Percentiles rank a stretch among this genome's conserved stretches.
Conservation (phyloP, 176 grass and related monocot genomes). For the Poa annua region DNA sequence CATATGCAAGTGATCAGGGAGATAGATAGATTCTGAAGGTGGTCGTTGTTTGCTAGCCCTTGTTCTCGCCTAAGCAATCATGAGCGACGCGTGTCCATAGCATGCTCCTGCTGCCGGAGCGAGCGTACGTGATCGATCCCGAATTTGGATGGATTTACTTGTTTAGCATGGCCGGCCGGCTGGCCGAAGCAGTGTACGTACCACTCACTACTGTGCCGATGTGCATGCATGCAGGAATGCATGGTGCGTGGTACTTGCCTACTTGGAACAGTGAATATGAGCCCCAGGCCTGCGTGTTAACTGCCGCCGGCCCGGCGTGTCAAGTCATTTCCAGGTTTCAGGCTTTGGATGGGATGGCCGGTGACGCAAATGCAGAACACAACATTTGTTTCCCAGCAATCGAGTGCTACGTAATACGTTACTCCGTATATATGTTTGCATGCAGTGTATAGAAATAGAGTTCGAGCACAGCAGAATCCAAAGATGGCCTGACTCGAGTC, state of each 20-base stretch:
- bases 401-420: neutral
- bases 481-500: neutral
- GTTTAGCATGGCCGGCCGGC: neutral
- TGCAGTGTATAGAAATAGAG: too few relatives aligned
- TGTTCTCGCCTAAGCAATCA: constrained; percentile 15
- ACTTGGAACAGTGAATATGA: neutral
- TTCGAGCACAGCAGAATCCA: neutral
- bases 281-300: neutral
- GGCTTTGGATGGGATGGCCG: neutral
- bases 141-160: neutral
- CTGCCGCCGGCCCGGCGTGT: neutral
- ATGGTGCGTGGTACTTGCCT: neutral
- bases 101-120: neutral
- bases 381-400: neutral
- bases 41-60: constrained; percentile 24
- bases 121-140: neutral
- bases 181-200: neutral
- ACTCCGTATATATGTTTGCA: too few relatives aligned
- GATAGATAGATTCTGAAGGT: neutral
- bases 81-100: neutral
- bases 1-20: neutral
- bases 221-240: neutral
- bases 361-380: neutral
- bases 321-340: neutral
- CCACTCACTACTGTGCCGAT: neutral